phyloP scores from a whole-genome alignment of 2,329 filamentous ascomycete species.

The Geosmithia putterillii region DNA sequence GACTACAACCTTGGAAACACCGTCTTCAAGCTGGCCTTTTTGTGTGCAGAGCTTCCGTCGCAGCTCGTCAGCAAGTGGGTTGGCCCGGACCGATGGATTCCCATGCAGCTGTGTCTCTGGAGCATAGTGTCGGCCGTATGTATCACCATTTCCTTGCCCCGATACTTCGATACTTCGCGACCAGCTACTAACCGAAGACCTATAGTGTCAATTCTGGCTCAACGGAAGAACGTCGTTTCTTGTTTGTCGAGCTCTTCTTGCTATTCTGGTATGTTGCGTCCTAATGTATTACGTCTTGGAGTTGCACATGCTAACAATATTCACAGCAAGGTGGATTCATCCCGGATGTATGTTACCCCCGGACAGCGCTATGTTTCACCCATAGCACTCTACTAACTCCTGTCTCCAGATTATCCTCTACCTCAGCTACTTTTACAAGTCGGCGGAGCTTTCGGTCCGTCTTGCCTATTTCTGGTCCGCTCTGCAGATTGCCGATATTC shows the following conservation, averaged over 20 bases:
- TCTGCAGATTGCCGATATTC: constrained; percentile 9
- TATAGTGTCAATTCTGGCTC: constrained; percentile 13
- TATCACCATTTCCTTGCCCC: not conserved
- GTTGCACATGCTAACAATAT: not conserved
- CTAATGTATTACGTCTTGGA: constrained; percentile 14
- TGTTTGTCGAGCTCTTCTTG: constrained; percentile 16
- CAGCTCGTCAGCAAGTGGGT: constrained; percentile 47
- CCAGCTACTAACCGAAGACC: not conserved
- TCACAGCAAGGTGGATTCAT: constrained; percentile 30
- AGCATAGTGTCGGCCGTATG: constrained; percentile 31
- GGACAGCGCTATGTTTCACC: not conserved
- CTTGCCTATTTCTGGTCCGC: constrained; percentile 13
- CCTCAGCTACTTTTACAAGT: constrained; percentile 14
- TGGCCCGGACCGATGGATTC: constrained; percentile 48
- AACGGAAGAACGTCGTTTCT: constrained; percentile 18
- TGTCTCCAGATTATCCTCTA: constrained; percentile 13
- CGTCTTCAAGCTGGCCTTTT: constrained; percentile 16
- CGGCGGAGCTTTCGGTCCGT: constrained; percentile 11
- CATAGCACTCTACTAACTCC: constrained; percentile 5
- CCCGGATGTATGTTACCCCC: constrained; percentile 16
- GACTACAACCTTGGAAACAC: constrained; percentile 21
- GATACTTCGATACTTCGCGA: not conserved
- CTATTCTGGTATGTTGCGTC: constrained; percentile 20
- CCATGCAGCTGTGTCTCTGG: constrained; percentile 43
- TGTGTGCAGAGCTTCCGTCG: constrained; percentile 35